Conservation (phyloP, 2,329 filamentous ascomycete genomes). For the Cladosporium sp. region DNA sequence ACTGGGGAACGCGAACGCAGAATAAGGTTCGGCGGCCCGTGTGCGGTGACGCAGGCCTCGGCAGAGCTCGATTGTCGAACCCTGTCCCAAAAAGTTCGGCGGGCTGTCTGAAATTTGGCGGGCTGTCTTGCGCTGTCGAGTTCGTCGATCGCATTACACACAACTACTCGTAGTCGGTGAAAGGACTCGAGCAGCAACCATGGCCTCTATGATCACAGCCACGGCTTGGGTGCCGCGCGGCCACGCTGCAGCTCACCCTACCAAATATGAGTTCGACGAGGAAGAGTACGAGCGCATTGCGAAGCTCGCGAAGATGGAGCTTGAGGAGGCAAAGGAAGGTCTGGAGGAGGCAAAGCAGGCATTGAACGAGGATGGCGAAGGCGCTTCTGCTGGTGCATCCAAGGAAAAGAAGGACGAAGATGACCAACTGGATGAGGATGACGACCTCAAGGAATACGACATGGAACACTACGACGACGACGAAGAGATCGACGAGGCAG, state of each 20-base stretch:
- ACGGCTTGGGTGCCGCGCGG: constrained; percentile 52
- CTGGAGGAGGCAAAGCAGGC: constrained; percentile 62
- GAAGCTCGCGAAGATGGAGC: constrained; percentile 57
- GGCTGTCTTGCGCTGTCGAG: neutral
- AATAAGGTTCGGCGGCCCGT: neutral
- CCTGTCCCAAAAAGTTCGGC: neutral
- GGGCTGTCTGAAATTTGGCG: constrained; percentile 3
- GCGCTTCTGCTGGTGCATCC: constrained; percentile 60
- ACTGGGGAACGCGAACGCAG: neutral
- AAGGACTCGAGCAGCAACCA: constrained; percentile 11
- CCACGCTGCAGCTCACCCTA: constrained; percentile 47
- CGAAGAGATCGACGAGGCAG: constrained; percentile 56
- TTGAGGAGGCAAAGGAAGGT: constrained; percentile 89
- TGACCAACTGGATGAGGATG: constrained; percentile 50
- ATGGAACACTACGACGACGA: constrained; percentile 94
- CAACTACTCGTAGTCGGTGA: neutral
- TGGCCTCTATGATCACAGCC: constrained; percentile 54
- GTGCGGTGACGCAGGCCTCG: neutral
- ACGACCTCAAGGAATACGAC: constrained; percentile 93
- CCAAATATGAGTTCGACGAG: constrained; percentile 48
- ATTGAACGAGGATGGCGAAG: constrained; percentile 31
- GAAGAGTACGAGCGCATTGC: constrained; percentile 49
- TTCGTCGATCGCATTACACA: neutral
- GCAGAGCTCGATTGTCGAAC: neutral
- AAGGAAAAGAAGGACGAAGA: constrained; percentile 43